These are phyloP conservation scores for Calonectria pseudoturangicola DNA, from an alignment of 2,329 filamentous ascomycete species.

Conservation along the genomic window DNA sequence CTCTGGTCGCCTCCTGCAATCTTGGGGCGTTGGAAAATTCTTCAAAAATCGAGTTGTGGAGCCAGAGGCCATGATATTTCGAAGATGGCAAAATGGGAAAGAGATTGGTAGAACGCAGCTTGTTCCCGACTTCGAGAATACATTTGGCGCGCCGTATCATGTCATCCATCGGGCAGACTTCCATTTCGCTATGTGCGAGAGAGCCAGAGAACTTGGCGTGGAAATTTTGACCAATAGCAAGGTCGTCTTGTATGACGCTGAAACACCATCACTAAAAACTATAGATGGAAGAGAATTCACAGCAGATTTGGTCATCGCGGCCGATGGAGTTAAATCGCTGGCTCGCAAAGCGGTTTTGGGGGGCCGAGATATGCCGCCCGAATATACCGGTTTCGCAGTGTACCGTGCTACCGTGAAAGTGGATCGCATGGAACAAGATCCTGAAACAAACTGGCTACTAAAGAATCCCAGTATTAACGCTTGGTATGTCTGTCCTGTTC, in stretches of 20 bases:
- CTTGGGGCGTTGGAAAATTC: slow-evolving; percentile 56
- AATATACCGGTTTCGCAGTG: slow-evolving; percentile 62
- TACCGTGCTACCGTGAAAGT: slow-evolving; percentile 64
- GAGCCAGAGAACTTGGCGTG: slow-evolving; percentile 54
- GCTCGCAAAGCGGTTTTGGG: slow-evolving; percentile 27
- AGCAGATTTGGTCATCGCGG: slow-evolving; percentile 60
- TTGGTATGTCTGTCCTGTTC: slow-evolving; percentile 55
- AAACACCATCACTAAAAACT: slow-evolving; percentile 47
- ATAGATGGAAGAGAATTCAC: slow-evolving; percentile 48
- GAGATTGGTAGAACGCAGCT: slow-evolving; percentile 57
- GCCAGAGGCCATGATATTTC: slow-evolving; percentile 54
- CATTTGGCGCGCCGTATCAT: slow-evolving; percentile 58
- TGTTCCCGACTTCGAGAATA: slow-evolving; percentile 52
- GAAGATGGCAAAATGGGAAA: slow-evolving; percentile 55
- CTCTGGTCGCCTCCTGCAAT: slow-evolving; percentile 53
- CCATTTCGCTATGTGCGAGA: slow-evolving; percentile 56
- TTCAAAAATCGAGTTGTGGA: slow-evolving; percentile 46
- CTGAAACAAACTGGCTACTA: slow-evolving; percentile 62
- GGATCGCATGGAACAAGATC: slow-evolving; percentile 59
- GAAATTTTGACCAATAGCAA: slow-evolving; percentile 51
- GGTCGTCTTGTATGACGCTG: slow-evolving; percentile 51
- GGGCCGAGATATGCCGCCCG: slow-evolving; percentile 17
- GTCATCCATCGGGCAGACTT: slow-evolving; percentile 62
- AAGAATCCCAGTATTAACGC: slow-evolving; percentile 62
- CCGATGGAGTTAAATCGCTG: slow-evolving; percentile 57